Conservation (phyloP, 2,329 filamentous ascomycete species). For the Ceratocystis huliohia region DNA sequence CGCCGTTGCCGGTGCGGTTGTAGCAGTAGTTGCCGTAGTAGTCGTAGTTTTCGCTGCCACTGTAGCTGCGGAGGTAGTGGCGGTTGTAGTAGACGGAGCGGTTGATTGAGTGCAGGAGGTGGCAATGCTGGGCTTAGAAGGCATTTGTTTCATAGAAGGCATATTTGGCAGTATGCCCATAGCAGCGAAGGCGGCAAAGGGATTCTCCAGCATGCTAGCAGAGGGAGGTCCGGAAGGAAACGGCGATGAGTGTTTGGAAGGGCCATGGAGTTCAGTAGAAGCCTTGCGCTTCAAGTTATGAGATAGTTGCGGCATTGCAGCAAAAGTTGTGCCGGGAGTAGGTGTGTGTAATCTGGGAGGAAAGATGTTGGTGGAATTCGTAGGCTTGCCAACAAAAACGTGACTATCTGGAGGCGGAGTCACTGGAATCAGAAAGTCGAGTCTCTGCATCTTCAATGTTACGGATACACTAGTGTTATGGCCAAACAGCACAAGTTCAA, state of each 20-base stretch:
- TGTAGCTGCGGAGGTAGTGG: neutral
- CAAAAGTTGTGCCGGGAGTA: constrained; percentile 16
- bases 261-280: constrained; percentile 19
- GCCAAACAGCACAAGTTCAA: neutral
- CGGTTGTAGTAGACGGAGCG: neutral
- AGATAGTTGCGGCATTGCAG: constrained; percentile 16
- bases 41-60: neutral
- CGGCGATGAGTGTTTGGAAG: constrained; percentile 19
- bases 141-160: neutral
- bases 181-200: constrained; percentile 12
- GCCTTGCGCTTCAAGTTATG: constrained; percentile 18
- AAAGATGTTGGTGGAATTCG: constrained; percentile 8
- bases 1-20: neutral
- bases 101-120: neutral
- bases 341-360: constrained; percentile 17
- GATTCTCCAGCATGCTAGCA: constrained; percentile 19
- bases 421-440: constrained; percentile 28
- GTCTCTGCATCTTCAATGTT: constrained; percentile 22
- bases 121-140: neutral
- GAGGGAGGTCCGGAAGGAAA: constrained; percentile 23
- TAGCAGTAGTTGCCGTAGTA: neutral
- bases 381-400: constrained; percentile 24
- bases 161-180: constrained; percentile 15
- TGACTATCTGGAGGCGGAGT: constrained; percentile 32
- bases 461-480: neutral